A percentile compares a stretch with the other conserved stretches of the same genome.
Evolutionary conservation across 257 asterid genomes (phyloP).

Genomic region (Penstemon barbatus): DNA sequence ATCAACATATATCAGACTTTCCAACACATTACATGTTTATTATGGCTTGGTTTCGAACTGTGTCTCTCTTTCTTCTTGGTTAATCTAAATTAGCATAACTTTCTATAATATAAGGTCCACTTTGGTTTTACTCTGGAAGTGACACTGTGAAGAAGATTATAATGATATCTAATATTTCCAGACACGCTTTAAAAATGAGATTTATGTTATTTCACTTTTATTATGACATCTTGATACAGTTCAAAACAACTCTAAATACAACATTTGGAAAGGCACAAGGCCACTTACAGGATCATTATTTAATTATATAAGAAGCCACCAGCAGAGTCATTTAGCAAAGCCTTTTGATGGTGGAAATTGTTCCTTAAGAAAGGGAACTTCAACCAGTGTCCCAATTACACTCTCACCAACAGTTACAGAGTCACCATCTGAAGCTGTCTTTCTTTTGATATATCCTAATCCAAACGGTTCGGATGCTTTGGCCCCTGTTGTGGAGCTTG

Average conservation of each 20-base stretch:
- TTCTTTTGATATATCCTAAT: constrained; percentile 84
- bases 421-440: constrained; percentile 71
- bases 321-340: constrained; percentile 25
- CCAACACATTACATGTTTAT: not conserved
- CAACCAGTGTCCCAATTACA: constrained; percentile 70
- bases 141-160: not conserved
- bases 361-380: constrained; percentile 76
- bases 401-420: constrained; percentile 61
- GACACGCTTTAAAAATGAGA: constrained; percentile 2
- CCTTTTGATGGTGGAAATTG: constrained; percentile 51
- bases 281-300: constrained; percentile 12
- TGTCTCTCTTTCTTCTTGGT: constrained; percentile 6
- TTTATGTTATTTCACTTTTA: constrained; percentile 12
- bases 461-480: constrained; percentile 65
- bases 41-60: not conserved
- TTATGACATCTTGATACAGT: not conserved
- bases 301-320: constrained; percentile 14
- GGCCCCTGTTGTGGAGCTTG: constrained; percentile 71
- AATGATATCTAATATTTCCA: not conserved
- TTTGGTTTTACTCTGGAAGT: constrained; percentile 6
- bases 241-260: not conserved
- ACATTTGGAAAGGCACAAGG: not conserved
- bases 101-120: not conserved
- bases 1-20: not conserved
- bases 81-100: constrained; percentile 4